Conservation (phyloP, 169 alveolate genomes). For the Cryptosporidium tyzzeri region DNA sequence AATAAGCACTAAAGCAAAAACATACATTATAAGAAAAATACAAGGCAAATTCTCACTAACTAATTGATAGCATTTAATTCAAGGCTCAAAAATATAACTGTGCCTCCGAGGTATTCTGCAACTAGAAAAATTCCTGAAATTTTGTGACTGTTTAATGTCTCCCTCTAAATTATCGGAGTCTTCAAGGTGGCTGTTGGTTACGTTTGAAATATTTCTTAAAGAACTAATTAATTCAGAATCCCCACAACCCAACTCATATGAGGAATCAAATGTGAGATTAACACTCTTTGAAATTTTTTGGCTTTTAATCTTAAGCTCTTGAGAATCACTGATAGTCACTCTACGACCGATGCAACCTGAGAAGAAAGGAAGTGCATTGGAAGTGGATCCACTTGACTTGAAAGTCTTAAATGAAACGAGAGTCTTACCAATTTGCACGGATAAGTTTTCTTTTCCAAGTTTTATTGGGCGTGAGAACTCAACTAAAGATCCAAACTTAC, state of each 20-base stretch:
- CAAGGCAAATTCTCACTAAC: background rate
- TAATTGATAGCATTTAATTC: background rate
- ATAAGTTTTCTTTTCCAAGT: conserved; percentile 59
- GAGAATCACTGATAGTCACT: background rate
- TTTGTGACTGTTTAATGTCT: conserved; percentile 12
- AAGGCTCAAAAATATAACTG: conserved; percentile 55
- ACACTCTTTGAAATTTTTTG: background rate
- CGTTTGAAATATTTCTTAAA: background rate
- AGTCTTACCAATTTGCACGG: conserved; percentile 56
- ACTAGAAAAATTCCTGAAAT: background rate
- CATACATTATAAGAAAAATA: background rate
- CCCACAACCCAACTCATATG: conserved; percentile 4
- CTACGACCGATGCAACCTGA: conserved; percentile 49
- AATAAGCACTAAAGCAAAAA: background rate
- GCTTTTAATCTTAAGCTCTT: background rate
- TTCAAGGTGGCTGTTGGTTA: background rate
- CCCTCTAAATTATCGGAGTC: background rate
- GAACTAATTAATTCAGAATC: conserved; percentile 14
- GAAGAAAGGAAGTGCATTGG: conserved; percentile 16
- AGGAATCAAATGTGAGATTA: conserved; percentile 55
- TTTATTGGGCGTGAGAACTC: conserved; percentile 55
- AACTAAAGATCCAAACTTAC: conserved; percentile 69
- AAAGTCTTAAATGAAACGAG: conserved; percentile 45
- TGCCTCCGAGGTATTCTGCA: conserved; percentile 20
- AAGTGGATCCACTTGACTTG: conserved; percentile 28